phyloP scores from a whole-genome alignment of 2,329 filamentous ascomycete genomes.

The Zymoseptoria tritici region DNA sequence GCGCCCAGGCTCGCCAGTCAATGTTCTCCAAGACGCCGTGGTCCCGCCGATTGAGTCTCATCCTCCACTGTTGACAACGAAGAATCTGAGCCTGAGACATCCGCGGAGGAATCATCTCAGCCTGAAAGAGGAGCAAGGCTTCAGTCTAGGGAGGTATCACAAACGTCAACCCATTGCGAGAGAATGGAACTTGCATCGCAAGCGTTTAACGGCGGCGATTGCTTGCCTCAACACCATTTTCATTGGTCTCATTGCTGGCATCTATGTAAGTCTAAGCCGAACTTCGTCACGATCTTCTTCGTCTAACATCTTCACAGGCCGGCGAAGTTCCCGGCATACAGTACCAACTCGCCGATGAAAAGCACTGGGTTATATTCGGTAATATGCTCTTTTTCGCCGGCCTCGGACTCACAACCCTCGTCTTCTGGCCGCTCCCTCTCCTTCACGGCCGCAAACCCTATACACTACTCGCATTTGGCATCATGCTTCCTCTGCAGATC shows the following conservation, averaged over 20 bases:
- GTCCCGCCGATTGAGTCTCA: neutral
- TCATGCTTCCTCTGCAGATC: slow-evolving; percentile 67
- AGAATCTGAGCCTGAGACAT: slow-evolving; percentile 24
- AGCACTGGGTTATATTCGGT: slow-evolving; percentile 61
- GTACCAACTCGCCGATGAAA: slow-evolving; percentile 63
- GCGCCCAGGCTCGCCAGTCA: neutral
- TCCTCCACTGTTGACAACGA: slow-evolving; percentile 3
- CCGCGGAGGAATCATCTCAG: slow-evolving; percentile 29
- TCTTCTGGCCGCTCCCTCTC: slow-evolving; percentile 67
- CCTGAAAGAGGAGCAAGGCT: slow-evolving; percentile 31
- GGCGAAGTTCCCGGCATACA: slow-evolving; percentile 73
- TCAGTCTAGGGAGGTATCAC: slow-evolving; percentile 40
- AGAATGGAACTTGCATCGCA: slow-evolving; percentile 62
- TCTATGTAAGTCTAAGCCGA: slow-evolving; percentile 46
- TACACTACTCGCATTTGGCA: slow-evolving; percentile 58
- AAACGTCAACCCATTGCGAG: slow-evolving; percentile 60
- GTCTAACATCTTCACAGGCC: slow-evolving; percentile 34
- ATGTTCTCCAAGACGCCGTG: neutral
- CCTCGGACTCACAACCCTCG: slow-evolving; percentile 60
- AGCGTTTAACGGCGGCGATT: slow-evolving; percentile 60
- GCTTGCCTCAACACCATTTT: slow-evolving; percentile 67
- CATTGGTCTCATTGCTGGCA: slow-evolving; percentile 62
- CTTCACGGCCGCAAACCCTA: slow-evolving; percentile 73
- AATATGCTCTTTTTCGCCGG: slow-evolving; percentile 68
- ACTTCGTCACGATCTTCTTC: neutral